Evolutionary conservation across 306 rosid genomes (phyloP).

Genomic region (Malus fusca): DNA sequence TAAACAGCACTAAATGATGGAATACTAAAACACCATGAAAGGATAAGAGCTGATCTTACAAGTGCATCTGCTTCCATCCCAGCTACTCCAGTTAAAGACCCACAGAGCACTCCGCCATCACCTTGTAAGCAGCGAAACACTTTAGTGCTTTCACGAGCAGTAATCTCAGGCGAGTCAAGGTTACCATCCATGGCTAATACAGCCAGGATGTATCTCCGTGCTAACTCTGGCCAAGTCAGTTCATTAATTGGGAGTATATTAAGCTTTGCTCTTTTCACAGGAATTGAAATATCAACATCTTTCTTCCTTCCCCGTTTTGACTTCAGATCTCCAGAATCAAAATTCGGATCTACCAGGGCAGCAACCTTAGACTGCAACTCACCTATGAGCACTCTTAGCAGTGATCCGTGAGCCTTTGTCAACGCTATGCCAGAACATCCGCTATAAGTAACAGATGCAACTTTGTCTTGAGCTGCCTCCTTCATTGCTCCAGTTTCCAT

Average conservation of each 20-base stretch:
- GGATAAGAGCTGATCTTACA: slow-evolving; percentile 43
- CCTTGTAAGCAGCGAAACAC: slow-evolving; percentile 95
- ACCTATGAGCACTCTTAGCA: slow-evolving; percentile 70
- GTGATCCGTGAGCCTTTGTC: slow-evolving; percentile 79
- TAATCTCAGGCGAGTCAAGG: slow-evolving; percentile 80
- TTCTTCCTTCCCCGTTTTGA: slow-evolving; percentile 89
- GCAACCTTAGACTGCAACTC: slow-evolving; percentile 92
- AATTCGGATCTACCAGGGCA: slow-evolving; percentile 85
- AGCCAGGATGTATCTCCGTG: slow-evolving; percentile 77
- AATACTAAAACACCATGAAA: slow-evolving; percentile 12
- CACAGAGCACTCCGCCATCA: slow-evolving; percentile 99
- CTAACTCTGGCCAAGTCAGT: slow-evolving; percentile 98
- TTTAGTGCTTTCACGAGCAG: slow-evolving; percentile 85
- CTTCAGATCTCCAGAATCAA: slow-evolving; percentile 85
- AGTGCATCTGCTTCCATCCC: slow-evolving; percentile 99
- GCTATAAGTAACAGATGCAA: slow-evolving; percentile 58
- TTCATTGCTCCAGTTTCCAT: slow-evolving; percentile 76
- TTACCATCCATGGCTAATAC: slow-evolving; percentile 89
- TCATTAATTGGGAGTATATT: slow-evolving; percentile 88
- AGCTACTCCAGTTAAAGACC: slow-evolving; percentile 91
- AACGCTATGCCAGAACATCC: slow-evolving; percentile 79
- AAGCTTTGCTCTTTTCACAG: slow-evolving; percentile 58
- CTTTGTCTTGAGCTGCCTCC: slow-evolving; percentile 67
- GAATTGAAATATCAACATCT: slow-evolving; percentile 59
- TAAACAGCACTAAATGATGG: background rate